Evolutionary conservation across 352 stramenopile genomes (phyloP), one percentile per base, ranked within the genome.

Genomic region (Pythium rhizo-oryzae): DNA sequence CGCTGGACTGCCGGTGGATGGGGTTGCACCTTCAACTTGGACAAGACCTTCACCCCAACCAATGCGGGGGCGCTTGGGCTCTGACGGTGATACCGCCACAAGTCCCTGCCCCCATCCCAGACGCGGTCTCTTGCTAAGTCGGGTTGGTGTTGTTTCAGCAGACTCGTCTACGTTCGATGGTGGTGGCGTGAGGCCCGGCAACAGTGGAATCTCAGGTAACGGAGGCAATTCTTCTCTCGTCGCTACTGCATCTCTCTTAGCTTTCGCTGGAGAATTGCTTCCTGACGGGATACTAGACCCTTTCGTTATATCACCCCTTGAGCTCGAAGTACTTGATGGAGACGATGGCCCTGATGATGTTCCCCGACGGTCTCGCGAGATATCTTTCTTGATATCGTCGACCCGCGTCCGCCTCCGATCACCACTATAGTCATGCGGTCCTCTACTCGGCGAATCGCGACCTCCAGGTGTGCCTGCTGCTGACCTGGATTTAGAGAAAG

Each of bases 61-160:
- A 71, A 96, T 89, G 18, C 88, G 81, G 53, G 86, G 86, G 18
- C 88, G 86, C 62, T 96, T 96, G 51, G 70, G 67, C 58, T 87
- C 74, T 37, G 81, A 81, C 30, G 82, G 80, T 25, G 81, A 93
- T 4, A 79, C 71, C 1, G 82, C 81, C 5, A 92, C 78, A n/a
- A 96, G 72, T 13, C 88, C 88, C 77, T 96, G 88, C 4, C 88
- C 88, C 88, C 88, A 96, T 19, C 86, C 88, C 19, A 96, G 67
- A 12, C 88, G 78, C 33, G 85, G 84, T 16, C 88, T 77, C 33
- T 94, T 87, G 23, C 68, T 77, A 7, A 72, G 61, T 49, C 87
- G 87, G 16, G 82, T 90, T 24, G 78, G 72, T 7, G 79, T 86
- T 13, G 67, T 69, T 50, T 74, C 69, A 0, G 58, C 54, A 4